phyloP scores from a whole-genome alignment of 306 rosid species.

The Cicer bijugum region DNA sequence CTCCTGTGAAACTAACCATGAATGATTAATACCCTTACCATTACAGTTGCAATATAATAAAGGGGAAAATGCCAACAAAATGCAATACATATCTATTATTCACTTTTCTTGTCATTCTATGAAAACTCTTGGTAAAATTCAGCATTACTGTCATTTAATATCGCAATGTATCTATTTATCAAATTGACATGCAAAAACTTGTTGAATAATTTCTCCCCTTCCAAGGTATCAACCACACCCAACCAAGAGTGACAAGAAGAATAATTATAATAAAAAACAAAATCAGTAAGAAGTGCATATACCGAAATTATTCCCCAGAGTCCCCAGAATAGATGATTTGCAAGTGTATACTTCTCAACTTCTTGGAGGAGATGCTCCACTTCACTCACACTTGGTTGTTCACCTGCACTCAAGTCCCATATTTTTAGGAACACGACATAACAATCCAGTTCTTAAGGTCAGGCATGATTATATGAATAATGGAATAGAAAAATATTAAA shows the following conservation, averaged over 20 bases:
- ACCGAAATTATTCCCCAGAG: slow-evolving; percentile 97
- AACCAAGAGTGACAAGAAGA: slow-evolving; percentile 13
- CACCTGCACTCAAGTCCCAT: slow-evolving; percentile 53
- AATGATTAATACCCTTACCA: not conserved
- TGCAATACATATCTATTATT: not conserved
- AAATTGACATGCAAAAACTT: not conserved
- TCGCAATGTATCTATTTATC: not conserved
- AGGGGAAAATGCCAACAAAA: not conserved
- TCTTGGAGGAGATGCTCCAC: slow-evolving; percentile 67
- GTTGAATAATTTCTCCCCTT: slow-evolving; percentile 17
- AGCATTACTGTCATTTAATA: slow-evolving; percentile 3
- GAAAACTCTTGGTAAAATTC: not conserved
- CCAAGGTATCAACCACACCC: slow-evolving; percentile 19
- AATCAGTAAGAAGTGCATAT: slow-evolving; percentile 39
- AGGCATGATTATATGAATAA: slow-evolving; percentile 3
- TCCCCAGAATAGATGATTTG: slow-evolving; percentile 87
- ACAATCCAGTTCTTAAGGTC: slow-evolving; percentile 25
- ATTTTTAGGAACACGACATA: slow-evolving; percentile 37
- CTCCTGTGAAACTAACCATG: not conserved
- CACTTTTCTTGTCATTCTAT: slow-evolving; percentile 13
- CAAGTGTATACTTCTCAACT: slow-evolving; percentile 78
- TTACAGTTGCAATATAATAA: slow-evolving; percentile 4
- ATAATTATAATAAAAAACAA: slow-evolving; percentile 1
- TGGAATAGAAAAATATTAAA: slow-evolving; percentile 32
- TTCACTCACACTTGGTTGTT: slow-evolving; percentile 52